Conservation (phyloP, 2,329 filamentous ascomycete species). For the Colletotrichum eremochloae region DNA sequence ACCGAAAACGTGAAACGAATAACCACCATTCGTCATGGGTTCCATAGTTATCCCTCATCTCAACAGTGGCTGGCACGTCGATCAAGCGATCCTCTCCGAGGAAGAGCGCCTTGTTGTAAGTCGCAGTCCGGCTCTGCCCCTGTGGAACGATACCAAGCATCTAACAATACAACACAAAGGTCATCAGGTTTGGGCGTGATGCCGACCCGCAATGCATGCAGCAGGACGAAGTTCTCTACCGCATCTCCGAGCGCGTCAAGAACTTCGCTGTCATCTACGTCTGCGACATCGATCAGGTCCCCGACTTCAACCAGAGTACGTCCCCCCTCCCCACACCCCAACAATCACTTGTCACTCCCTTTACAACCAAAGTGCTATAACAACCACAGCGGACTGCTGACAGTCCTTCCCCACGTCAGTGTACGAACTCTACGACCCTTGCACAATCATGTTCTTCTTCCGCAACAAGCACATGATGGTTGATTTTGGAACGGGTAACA, state of each 20-base stretch:
- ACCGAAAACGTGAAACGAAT: not conserved
- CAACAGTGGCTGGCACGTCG: conserved; percentile 92
- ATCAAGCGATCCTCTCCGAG: conserved; percentile 65
- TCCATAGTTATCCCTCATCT: conserved; percentile 95
- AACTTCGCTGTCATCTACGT: conserved; percentile 95
- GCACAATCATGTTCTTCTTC: conserved; percentile 97
- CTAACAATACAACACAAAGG: conserved; percentile 1
- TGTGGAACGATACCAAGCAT: conserved; percentile 44
- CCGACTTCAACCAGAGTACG: conserved; percentile 87
- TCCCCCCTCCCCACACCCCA: conserved; percentile 22
- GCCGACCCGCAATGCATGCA: conserved; percentile 80
- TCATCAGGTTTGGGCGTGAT: conserved; percentile 69
- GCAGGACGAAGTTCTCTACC: conserved; percentile 94
- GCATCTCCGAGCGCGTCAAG: conserved; percentile 92
- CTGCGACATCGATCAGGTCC: conserved; percentile 91
- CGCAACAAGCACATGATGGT: conserved; percentile 99
- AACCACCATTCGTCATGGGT: conserved; percentile 63
- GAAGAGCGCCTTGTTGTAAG: conserved; percentile 95
- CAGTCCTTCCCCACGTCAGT: not conserved
- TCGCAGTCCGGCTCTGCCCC: conserved; percentile 68
- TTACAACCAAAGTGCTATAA: not conserved
- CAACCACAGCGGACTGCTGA: not conserved
- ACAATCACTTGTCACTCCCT: not conserved
- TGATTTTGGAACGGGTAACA: conserved; percentile 97
- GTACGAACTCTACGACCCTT: conserved; percentile 82